Conservation (phyloP, 2,329 filamentous ascomycete genomes). For the Hypoxylon sp. region DNA sequence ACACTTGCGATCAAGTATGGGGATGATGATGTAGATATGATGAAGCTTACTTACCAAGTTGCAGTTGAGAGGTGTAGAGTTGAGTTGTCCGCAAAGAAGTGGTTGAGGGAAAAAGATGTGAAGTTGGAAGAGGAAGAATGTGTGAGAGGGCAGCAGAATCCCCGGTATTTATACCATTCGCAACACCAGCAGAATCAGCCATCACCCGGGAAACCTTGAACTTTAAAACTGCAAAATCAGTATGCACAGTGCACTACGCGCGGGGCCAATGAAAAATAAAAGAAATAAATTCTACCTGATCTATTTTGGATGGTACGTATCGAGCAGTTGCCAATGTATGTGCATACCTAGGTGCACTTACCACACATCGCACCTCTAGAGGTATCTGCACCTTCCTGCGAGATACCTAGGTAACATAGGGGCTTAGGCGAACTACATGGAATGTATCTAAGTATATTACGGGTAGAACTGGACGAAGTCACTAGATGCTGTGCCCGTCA, state of each 20-base stretch:
- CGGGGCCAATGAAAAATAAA: neutral
- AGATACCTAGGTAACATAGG: neutral
- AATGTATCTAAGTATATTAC: neutral
- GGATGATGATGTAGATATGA: neutral
- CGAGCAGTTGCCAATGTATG: neutral
- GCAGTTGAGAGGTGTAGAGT: neutral
- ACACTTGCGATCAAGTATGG: neutral
- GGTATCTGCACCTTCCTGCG: neutral
- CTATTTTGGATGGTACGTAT: neutral
- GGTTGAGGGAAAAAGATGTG: neutral
- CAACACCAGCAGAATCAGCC: constrained; percentile 5
- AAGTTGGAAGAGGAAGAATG: constrained; percentile 3
- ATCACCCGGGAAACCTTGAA: neutral
- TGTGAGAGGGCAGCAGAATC: neutral
- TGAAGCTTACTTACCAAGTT: constrained; percentile 9
- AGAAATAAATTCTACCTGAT: neutral
- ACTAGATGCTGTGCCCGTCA: neutral
- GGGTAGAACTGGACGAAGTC: neutral
- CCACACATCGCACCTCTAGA: neutral
- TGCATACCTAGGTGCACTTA: neutral
- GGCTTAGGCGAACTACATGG: neutral
- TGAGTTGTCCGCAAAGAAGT: neutral
- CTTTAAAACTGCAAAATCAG: neutral
- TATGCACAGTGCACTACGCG: neutral
- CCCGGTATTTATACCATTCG: neutral